Percentiles rank a stretch among this genome's conserved stretches.
phyloP scores from a whole-genome alignment of 768 basidiomycete species.

The Mycena venus region DNA sequence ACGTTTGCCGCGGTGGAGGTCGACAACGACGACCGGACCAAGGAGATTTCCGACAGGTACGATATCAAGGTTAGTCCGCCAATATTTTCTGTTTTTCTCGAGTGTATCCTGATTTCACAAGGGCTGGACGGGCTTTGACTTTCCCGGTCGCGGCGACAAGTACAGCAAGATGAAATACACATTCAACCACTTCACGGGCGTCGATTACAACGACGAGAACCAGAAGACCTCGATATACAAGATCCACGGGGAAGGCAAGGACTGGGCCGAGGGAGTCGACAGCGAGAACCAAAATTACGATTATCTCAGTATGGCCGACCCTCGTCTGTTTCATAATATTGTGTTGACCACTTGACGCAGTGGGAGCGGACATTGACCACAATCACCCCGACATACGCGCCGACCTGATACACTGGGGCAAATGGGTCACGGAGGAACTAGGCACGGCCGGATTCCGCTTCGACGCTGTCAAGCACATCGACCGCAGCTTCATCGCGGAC shows the following conservation, averaged over 20 bases:
- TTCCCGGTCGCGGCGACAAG: conserved; percentile 71
- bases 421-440: conserved; percentile 61
- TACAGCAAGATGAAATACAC: conserved; percentile 69
- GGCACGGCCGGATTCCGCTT: conserved; percentile 48
- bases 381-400: conserved; percentile 70
- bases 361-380: conserved; percentile 64
- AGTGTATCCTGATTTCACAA: conserved; percentile 42
- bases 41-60: conserved; percentile 42
- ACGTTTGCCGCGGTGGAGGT: conserved; percentile 68
- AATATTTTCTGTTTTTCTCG: not conserved
- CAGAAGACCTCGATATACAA: conserved; percentile 65
- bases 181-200: conserved; percentile 72
- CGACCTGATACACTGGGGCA: conserved; percentile 70
- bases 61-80: conserved; percentile 32
- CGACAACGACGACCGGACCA: conserved; percentile 55
- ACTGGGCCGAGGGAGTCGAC: conserved; percentile 75
- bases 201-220: conserved; percentile 75
- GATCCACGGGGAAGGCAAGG: conserved; percentile 66
- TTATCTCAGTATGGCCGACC: conserved; percentile 58
- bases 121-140: conserved; percentile 77
- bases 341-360: conserved; percentile 8
- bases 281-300: conserved; percentile 75
- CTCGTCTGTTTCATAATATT: not conserved
- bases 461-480: conserved; percentile 60
- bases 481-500: conserved; percentile 43